Percentiles rank a stretch among this genome's conserved stretches.
phyloP scores from a whole-genome alignment of 164 flowering plant genomes.

The Paratinospora sagittata region DNA sequence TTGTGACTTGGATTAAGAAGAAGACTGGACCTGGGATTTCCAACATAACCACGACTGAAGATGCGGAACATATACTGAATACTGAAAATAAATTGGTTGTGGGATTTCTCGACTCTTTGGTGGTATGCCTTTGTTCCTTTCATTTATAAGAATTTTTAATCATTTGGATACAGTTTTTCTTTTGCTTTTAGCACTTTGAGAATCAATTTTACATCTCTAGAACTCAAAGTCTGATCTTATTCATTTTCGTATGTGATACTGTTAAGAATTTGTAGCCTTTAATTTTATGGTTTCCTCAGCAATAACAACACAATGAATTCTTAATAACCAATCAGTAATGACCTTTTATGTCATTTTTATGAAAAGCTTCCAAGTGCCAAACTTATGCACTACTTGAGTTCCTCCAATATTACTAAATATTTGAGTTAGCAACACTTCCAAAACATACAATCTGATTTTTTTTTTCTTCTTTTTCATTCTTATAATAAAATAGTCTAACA shows the following conservation, averaged over 20 bases:
- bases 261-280: too few relatives aligned
- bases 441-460: too few relatives aligned
- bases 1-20: conserved; percentile 92
- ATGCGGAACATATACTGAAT: conserved; percentile 63
- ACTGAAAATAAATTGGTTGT: conserved; percentile 61
- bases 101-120: conserved; percentile 76
- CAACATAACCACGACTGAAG: conserved; percentile 63
- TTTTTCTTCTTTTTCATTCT: too few relatives aligned
- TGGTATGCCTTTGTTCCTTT: conserved; percentile 45
- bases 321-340: too few relatives aligned
- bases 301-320: too few relatives aligned
- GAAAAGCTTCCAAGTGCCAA: too few relatives aligned
- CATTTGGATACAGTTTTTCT: neutral
- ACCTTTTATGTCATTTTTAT: too few relatives aligned
- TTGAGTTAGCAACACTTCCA: too few relatives aligned
- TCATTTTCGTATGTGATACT: neutral
- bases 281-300: too few relatives aligned
- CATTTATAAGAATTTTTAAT: neutral
- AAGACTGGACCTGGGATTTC: conserved; percentile 75
- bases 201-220: neutral
- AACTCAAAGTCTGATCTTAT: neutral
- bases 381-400: too few relatives aligned
- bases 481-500: too few relatives aligned
- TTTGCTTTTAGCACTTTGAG: neutral
- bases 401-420: too few relatives aligned